These are phyloP conservation scores for Colletotrichum karsti DNA, from an alignment of 2,329 filamentous ascomycete species.

Conservation along the genomic window DNA sequence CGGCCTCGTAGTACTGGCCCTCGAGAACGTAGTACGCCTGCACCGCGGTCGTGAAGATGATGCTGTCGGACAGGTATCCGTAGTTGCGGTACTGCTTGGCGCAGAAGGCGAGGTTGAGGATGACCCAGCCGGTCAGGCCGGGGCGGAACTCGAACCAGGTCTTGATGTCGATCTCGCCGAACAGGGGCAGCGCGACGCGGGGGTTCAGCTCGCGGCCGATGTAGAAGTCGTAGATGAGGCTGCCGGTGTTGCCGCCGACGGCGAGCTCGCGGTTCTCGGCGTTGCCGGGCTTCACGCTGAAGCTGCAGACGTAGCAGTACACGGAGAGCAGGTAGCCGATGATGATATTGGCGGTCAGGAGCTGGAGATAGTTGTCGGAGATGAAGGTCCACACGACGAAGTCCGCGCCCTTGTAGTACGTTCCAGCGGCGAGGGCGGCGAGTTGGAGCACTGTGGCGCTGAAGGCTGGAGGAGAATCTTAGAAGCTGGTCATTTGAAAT, in stretches of 20 bases:
- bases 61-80: constrained; percentile 74
- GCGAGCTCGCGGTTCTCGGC: constrained; percentile 70
- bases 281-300: constrained; percentile 70
- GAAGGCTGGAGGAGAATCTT: neutral
- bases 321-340: constrained; percentile 67
- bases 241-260: constrained; percentile 71
- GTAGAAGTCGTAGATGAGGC: constrained; percentile 79
- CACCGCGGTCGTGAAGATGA: constrained; percentile 69
- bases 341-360: constrained; percentile 72
- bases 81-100: constrained; percentile 76
- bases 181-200: constrained; percentile 67
- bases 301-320: constrained; percentile 72
- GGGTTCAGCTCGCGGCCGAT: constrained; percentile 81
- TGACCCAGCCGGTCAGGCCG: constrained; percentile 75
- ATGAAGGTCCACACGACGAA: constrained; percentile 78
- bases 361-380: constrained; percentile 74
- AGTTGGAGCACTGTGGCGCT: constrained; percentile 19
- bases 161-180: constrained; percentile 77
- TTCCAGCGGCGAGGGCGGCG: constrained; percentile 56
- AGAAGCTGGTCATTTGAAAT: neutral
- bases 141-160: constrained; percentile 75
- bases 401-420: constrained; percentile 68
- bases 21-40: constrained; percentile 76
- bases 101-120: constrained; percentile 74
- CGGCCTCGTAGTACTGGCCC: constrained; percentile 74